A percentile compares a stretch with the other conserved stretches of the same genome.
Conservation (phyloP, 495 filamentous ascomycete species). For the Barbatosphaeria neglecta region DNA sequence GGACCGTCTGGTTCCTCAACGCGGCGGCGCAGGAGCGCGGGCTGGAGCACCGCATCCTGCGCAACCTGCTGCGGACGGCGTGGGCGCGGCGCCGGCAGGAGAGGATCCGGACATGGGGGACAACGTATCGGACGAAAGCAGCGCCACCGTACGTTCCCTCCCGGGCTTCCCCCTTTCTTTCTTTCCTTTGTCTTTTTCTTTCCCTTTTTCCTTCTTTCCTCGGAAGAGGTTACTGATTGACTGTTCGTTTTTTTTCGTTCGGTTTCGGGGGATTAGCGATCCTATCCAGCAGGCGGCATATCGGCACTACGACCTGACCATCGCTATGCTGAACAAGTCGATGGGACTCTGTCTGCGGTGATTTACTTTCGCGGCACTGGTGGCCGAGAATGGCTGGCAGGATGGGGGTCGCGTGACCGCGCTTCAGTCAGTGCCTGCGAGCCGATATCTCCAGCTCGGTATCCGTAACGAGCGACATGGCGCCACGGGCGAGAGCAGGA, state of each 20-base stretch:
- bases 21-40: constrained; percentile 54
- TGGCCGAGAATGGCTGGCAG: too few relatives aligned
- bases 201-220: not conserved
- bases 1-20: constrained; percentile 68
- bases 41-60: constrained; percentile 70
- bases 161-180: not conserved
- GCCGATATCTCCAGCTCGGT: too few relatives aligned
- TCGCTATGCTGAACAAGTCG: constrained; percentile 61
- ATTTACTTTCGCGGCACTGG: too few relatives aligned
- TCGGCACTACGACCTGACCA: constrained; percentile 51
- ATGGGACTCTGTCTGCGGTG: constrained; percentile 57
- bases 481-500: too few relatives aligned
- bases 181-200: not conserved
- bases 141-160: constrained; percentile 1
- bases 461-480: too few relatives aligned
- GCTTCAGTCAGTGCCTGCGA: too few relatives aligned
- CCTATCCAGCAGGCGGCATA: constrained; percentile 19
- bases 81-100: constrained; percentile 17
- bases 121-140: not conserved
- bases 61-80: constrained; percentile 54
- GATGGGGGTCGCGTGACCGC: too few relatives aligned
- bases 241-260: not conserved
- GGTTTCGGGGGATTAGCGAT: not conserved
- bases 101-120: not conserved
- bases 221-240: not conserved